Conservation (phyloP, 768 basidiomycete genomes). For the Kwoniella botswanensis region DNA sequence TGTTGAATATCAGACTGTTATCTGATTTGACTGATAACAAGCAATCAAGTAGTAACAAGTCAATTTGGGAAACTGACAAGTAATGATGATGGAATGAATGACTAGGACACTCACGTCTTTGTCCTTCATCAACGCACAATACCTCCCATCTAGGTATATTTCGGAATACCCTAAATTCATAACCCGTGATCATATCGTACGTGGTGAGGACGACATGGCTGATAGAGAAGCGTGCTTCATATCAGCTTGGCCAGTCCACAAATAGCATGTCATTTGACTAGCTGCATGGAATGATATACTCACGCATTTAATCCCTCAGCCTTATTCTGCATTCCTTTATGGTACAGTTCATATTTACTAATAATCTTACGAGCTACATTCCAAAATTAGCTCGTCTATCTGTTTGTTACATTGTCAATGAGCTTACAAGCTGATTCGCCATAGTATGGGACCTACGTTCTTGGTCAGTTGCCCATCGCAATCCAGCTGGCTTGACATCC, state of each 20-base stretch:
- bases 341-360: conserved; percentile 78
- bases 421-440: conserved; percentile 73
- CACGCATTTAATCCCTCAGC: conserved; percentile 58
- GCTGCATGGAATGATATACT: conserved; percentile 18
- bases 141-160: conserved; percentile 87
- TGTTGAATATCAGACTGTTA: conserved; percentile 75
- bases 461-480: background rate
- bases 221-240: conserved; percentile 58
- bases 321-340: conserved; percentile 59
- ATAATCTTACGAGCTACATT: conserved; percentile 71
- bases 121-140: conserved; percentile 92
- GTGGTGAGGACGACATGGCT: conserved; percentile 93
- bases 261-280: background rate
- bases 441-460: conserved; percentile 64
- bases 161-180: conserved; percentile 78
- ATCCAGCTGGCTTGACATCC: background rate
- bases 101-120: conserved; percentile 69
- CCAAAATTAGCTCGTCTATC: conserved; percentile 53
- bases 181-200: conserved; percentile 78
- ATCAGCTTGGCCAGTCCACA: conserved; percentile 37
- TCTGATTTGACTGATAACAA: conserved; percentile 76
- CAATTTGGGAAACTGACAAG: background rate
- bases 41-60: background rate
- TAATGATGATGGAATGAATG: background rate
- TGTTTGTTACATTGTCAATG: conserved; percentile 64